Evolutionary conservation across 2,329 filamentous ascomycete species (phyloP).

Genomic region (Calonectria fujianensis): DNA sequence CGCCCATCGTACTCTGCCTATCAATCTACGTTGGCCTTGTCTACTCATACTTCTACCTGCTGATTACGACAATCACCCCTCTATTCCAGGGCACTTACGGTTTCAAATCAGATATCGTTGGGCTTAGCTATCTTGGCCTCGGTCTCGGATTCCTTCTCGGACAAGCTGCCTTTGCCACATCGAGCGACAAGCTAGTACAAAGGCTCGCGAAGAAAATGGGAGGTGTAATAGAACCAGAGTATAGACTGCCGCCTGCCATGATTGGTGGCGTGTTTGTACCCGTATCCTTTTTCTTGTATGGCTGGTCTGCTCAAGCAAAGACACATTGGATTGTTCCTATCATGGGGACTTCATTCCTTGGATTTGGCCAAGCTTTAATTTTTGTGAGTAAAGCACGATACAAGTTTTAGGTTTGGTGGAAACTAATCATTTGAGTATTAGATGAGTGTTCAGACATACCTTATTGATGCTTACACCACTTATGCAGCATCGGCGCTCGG

Average conservation of each 20-base stretch:
- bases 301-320: not conserved
- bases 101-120: not conserved
- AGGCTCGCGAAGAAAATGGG: not conserved
- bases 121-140: not conserved
- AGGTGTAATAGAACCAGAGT: not conserved
- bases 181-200: not conserved
- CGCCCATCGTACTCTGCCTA: not conserved
- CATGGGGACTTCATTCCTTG: not conserved
- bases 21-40: not conserved
- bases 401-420: not conserved
- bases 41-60: not conserved
- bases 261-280: not conserved
- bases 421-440: not conserved
- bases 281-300: not conserved
- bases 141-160: not conserved
- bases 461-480: not conserved
- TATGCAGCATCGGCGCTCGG: not conserved
- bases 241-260: not conserved
- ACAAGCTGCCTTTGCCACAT: not conserved
- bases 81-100: not conserved
- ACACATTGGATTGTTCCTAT: not conserved
- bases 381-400: not conserved
- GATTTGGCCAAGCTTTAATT: not conserved
- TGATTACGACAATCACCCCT: not conserved
- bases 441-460: not conserved